Evolutionary conservation across 305 asterid species (phyloP).

Genomic region (Salvia sclarea): DNA sequence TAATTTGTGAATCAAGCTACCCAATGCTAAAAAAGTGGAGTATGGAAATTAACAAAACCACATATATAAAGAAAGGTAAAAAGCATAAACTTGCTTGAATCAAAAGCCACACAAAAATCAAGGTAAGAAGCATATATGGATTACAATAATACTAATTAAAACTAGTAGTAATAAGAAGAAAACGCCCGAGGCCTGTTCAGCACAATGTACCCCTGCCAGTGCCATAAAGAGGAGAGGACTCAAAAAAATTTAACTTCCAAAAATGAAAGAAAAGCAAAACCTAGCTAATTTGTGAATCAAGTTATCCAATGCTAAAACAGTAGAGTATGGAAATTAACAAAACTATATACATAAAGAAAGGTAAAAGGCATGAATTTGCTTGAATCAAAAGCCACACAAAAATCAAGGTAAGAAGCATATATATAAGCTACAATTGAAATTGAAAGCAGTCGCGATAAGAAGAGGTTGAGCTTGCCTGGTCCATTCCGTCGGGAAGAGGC

Average conservation of each 20-base stretch:
- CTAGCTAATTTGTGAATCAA: slow-evolving; percentile 4
- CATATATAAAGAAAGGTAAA: background rate
- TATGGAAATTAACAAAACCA: background rate
- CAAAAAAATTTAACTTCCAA: background rate
- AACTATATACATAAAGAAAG: background rate
- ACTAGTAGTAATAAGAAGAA: background rate
- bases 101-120: background rate
- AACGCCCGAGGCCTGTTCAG: slow-evolving; percentile 98
- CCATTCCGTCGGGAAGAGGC: slow-evolving; percentile 86
- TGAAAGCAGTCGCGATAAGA: too few relatives aligned
- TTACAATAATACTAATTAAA: background rate
- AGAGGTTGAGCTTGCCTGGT: slow-evolving; percentile 68
- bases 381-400: too few relatives aligned
- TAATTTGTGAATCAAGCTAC: slow-evolving; percentile 7
- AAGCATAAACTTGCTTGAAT: too few relatives aligned
- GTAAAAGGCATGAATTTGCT: too few relatives aligned
- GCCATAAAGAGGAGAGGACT: slow-evolving; percentile 24
- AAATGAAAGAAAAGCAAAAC: slow-evolving; percentile 19
- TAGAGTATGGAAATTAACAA: background rate
- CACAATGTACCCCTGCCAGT: slow-evolving; percentile 83
- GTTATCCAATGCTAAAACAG: background rate
- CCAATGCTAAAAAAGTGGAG: background rate
- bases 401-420: background rate
- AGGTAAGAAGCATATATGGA: background rate
- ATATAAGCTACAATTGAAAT: background rate